Base-by-base conservation (phyloP, 2,329 filamentous ascomycete species). In the Trichoderma asperellum region DNA sequence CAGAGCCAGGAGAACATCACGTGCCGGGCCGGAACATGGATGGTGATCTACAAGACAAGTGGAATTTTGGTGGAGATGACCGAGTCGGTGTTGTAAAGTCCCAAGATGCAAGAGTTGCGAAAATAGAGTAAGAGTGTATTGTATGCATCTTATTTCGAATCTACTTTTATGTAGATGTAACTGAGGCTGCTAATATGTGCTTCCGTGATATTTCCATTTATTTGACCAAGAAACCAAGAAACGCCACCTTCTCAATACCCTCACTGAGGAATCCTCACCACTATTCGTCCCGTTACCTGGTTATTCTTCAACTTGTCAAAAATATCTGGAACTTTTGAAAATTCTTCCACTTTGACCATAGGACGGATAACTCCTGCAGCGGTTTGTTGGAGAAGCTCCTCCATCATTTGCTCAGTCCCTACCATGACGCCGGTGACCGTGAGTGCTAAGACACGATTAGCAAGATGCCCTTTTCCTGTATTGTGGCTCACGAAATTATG, bases 391-490 rank as follows among this genome's bases (percentile, higher is more conserved):
- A 72, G 69, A 11, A 72, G 70, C 18, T 71, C 59, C 4, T 37
- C 63, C 70, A 72, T 71, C 67, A 71, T 63, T 21, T 70, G 34
- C 55, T 72, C 71, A 16, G 55, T 72, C 18, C 71, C 71, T 18
- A 68, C 68, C 32, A 70, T 70, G 24, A 72, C 63, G 4, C 71
- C 71, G 0, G 70, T 68, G 16, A 72, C 43, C 4, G 71, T 71
- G 11, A 72, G 70, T 32, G 53, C 71, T 68, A 34, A 10, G 0
- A 4, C 1, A 47, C 21, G 16, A 58, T 68, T 53, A 68, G 66
- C 37, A n/a, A 52, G 5, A 14, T 10, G n/a, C 4, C 35, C 27
- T 1, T 2, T 34, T 2, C 24, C 24, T 2, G 24, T 24, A 3
- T 24, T 24, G 2, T 24, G 24, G 24, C 24, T 24, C 24, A 24